Evolutionary conservation across 2,329 filamentous ascomycete genomes (phyloP), one percentile per base, ranked within the genome.

Genomic region (Teratosphaeria destructans): DNA sequence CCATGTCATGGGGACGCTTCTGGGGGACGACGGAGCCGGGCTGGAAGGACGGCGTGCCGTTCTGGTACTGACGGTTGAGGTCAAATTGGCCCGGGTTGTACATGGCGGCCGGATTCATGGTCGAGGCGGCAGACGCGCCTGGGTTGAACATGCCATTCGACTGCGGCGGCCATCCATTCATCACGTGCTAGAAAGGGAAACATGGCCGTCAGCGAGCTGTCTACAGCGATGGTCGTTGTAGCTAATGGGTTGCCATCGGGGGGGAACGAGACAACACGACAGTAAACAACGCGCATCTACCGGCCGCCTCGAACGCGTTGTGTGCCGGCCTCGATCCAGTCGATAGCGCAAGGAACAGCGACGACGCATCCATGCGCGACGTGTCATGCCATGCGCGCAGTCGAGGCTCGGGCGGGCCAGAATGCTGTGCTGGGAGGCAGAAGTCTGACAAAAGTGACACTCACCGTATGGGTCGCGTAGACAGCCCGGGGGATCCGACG

Each of bases 21-120:
- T 92, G 93, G 60, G 93, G 93, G 66, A 96, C 86, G 69, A 95
- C 85, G 55, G 88, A 82, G 76, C 89, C 93, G 66, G 90, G 90
- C 72, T 91, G 88, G 78, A 93, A 95, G 69, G 84, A 83, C 27
- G 53, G 16, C 53, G 53, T 54, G 53, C 62, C 87, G 83, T 70
- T 88, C 89, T 70, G 87, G 83, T 74, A 89, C 93, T 32, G 34
- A 54, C 34, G 27, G 12, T 54, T 32, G 26, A 54, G 53, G 19
- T 54, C 53, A 54, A 54, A 54, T 37, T 54, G 61, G 85, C 85
- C 29, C 68, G 71, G 53, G 89, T 88, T 58, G 90, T 64, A 67
- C 58, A 66, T 62, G 57, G 58, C 35, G 34, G 60, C 57, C 23
- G 63, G 65, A 58, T 67, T 66, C 55, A 66, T 49, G 1, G 43